phyloP scores from a whole-genome alignment of 139 green algal genomes.

The Coccomyxa sp. region DNA sequence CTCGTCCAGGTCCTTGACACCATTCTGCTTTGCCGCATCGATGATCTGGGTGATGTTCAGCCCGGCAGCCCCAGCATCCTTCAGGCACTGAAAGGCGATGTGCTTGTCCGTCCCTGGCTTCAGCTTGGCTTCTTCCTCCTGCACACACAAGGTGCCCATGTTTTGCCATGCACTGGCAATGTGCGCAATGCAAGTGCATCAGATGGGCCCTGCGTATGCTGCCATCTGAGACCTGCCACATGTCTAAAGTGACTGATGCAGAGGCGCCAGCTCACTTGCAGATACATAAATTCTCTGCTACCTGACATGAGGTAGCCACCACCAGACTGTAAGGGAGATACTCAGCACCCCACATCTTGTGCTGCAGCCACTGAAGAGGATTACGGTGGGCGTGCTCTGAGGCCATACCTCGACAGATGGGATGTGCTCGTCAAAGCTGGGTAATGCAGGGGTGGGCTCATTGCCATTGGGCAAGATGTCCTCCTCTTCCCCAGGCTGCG shows the following conservation, averaged over 20 bases:
- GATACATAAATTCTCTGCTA: neutral
- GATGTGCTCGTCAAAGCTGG: neutral
- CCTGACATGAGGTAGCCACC: neutral
- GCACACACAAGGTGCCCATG: neutral
- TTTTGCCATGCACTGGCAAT: no score
- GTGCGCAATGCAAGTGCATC: no score
- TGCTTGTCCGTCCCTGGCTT: conserved; percentile 20
- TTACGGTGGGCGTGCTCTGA: no score
- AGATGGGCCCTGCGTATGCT: no score
- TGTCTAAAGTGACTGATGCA: neutral
- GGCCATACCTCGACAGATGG: neutral
- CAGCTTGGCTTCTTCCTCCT: conserved; percentile 18
- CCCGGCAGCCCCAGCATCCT: conserved; percentile 6
- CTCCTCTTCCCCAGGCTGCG: neutral
- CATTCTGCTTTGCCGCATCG: neutral
- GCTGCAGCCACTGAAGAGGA: neutral
- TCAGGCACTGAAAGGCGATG: conserved; percentile 15
- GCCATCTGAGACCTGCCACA: no score
- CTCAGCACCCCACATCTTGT: neutral
- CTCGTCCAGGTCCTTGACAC: conserved; percentile 16
- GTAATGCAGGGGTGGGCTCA: neutral
- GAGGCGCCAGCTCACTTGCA: neutral
- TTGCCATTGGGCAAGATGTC: no score
- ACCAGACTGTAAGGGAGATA: neutral
- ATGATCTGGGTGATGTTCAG: conserved; percentile 16